Evolutionary conservation across 352 stramenopile genomes (phyloP).

Genomic region (Phytophthora parvispora): DNA sequence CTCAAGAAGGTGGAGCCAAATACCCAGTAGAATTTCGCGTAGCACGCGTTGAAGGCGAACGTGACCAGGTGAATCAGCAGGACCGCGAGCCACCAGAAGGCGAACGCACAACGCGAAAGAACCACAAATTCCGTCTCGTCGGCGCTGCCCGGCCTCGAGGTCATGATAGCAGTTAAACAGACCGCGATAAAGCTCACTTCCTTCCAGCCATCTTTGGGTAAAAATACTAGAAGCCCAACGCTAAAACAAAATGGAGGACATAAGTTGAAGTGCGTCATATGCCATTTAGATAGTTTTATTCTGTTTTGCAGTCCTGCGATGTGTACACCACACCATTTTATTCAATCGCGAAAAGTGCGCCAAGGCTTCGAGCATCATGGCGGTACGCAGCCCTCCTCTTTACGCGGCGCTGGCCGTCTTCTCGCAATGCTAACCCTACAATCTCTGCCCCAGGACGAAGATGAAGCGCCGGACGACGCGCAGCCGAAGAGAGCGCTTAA

Average conservation of each 20-base stretch:
- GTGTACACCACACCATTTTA: background rate
- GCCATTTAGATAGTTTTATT: background rate
- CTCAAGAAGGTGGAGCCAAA: conserved; percentile 11
- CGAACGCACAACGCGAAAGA: conserved; percentile 10
- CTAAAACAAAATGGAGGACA: background rate
- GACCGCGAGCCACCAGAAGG: conserved; percentile 25
- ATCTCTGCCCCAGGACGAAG: background rate
- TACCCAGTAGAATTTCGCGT: conserved; percentile 27
- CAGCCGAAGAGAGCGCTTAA: background rate
- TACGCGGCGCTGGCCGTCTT: background rate
- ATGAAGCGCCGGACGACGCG: background rate
- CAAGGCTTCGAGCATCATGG: background rate
- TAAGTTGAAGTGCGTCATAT: background rate
- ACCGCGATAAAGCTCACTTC: no score
- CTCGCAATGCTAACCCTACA: background rate
- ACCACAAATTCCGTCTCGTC: background rate
- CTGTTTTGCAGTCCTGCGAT: background rate
- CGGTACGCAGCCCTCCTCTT: background rate
- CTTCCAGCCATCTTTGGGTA: background rate
- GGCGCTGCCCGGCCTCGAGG: background rate
- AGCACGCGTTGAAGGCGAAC: conserved; percentile 5
- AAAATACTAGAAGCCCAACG: no score
- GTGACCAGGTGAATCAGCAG: conserved; percentile 8
- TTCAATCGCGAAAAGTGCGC: background rate
- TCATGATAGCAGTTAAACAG: background rate